phyloP scores from a whole-genome alignment of 345 rosid species.

The Gossypium herbaceum region DNA sequence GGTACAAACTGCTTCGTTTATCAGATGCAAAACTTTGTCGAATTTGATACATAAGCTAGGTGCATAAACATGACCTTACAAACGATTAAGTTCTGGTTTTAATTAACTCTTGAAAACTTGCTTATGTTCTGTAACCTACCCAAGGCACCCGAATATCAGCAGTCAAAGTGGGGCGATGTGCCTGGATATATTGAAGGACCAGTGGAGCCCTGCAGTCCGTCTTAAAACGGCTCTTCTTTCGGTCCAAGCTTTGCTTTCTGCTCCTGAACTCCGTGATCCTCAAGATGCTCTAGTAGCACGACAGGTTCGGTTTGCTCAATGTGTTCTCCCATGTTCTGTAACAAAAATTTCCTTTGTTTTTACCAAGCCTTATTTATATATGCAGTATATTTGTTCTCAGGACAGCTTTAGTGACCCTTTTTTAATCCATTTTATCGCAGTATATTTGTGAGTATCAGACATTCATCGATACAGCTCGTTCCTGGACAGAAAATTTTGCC shows the following conservation, averaged over 20 bases:
- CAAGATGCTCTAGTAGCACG: slow-evolving; percentile 99
- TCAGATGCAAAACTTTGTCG: not conserved
- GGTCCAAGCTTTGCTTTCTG: slow-evolving; percentile 83
- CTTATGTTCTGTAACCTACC: slow-evolving; percentile 4
- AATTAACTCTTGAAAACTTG: not conserved
- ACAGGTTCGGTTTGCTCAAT: slow-evolving; percentile 49
- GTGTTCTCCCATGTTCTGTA: not conserved
- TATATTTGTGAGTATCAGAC: slow-evolving; percentile 82
- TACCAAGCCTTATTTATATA: not conserved
- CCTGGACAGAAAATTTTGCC: slow-evolving; percentile 96
- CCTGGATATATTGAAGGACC: slow-evolving; percentile 95
- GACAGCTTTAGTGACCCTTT: not conserved
- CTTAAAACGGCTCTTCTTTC: slow-evolving; percentile 96
- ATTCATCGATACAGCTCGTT: slow-evolving; percentile 83
- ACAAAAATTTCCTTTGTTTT: not conserved
- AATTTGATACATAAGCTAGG: not conserved
- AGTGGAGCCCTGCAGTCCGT: slow-evolving; percentile 99
- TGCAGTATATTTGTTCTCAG: not conserved
- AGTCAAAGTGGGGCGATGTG: slow-evolving; percentile 99
- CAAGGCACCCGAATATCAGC: slow-evolving; percentile 98
- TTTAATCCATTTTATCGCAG: slow-evolving; percentile 33
- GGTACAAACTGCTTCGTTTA: not conserved
- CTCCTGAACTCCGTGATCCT: slow-evolving; percentile 94
- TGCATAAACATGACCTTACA: not conserved
- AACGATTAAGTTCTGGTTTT: not conserved